Percentiles rank a stretch among this genome's conserved stretches.
Evolutionary conservation across 2,329 filamentous ascomycete species (phyloP).

Genomic region (Diplodia sapinea): DNA sequence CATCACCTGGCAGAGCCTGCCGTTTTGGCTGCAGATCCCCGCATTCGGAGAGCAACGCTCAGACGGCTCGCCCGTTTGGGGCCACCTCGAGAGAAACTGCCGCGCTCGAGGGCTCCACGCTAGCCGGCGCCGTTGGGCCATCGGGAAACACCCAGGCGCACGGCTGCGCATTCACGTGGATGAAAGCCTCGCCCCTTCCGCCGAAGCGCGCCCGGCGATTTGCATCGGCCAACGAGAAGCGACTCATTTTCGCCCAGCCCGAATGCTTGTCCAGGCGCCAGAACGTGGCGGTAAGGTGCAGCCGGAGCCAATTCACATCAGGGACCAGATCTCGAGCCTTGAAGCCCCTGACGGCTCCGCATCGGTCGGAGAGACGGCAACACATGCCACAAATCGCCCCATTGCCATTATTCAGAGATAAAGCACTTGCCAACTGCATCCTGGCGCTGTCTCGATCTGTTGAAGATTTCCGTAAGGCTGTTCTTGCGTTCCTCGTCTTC

Average conservation of each 20-base stretch:
- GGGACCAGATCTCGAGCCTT: conserved; percentile 23
- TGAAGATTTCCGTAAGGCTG: conserved; percentile 9
- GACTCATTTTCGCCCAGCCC: conserved; percentile 14
- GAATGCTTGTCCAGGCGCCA: conserved; percentile 13
- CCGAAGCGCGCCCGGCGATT: conserved; percentile 24
- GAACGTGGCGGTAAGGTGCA: conserved; percentile 17
- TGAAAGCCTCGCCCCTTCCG: neutral
- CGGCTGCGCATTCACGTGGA: neutral
- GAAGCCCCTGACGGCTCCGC: conserved; percentile 25
- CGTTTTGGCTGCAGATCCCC: conserved; percentile 23
- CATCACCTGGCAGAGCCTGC: conserved; percentile 11
- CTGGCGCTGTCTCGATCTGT: conserved; percentile 8
- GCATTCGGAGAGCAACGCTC: conserved; percentile 8
- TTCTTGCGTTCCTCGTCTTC: conserved; percentile 17
- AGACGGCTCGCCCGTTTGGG: conserved; percentile 12
- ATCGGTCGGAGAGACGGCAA: conserved; percentile 5
- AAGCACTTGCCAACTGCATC: conserved; percentile 13
- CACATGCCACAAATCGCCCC: conserved; percentile 15
- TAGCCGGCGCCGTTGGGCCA: conserved; percentile 16
- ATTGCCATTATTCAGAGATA: conserved; percentile 13
- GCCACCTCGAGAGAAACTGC: conserved; percentile 8
- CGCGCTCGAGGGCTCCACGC: conserved; percentile 8
- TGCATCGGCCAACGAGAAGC: conserved; percentile 18
- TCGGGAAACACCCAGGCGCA: neutral
- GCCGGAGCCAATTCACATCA: conserved; percentile 19